phyloP scores from a whole-genome alignment of 2,329 filamentous ascomycete species.

The Aspergillus fructus region DNA sequence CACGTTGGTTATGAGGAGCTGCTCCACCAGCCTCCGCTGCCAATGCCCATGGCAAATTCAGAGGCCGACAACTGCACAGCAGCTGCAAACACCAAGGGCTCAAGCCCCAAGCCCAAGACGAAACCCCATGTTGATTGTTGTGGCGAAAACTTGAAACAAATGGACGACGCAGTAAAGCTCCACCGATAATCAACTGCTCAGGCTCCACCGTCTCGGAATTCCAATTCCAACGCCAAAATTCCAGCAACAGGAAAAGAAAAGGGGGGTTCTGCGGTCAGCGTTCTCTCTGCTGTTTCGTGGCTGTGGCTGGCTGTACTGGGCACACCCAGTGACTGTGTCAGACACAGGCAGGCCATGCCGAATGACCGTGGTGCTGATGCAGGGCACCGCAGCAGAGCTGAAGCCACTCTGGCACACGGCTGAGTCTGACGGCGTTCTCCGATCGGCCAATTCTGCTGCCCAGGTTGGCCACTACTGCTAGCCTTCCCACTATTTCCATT shows the following conservation, averaged over 20 bases:
- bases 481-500: no score
- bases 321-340: not conserved
- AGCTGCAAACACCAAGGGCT: not conserved
- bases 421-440: no score
- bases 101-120: not conserved
- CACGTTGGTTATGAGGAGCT: not conserved
- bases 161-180: not conserved
- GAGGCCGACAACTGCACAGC: no score
- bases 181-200: not conserved
- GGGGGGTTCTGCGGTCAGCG: not conserved
- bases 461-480: no score
- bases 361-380: not conserved
- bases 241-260: not conserved
- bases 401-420: no score
- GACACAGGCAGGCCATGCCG: not conserved
- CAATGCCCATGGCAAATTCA: not conserved
- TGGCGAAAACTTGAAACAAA: conserved; percentile 1
- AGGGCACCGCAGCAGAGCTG: no score
- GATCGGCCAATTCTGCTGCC: no score
- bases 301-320: not conserved
- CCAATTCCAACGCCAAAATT: not conserved
- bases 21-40: not conserved
- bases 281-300: not conserved
- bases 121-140: not conserved
- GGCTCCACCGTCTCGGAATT: not conserved